These are phyloP conservation scores for Microsporum ferrugineum DNA, from an alignment of 2,329 filamentous ascomycete species.

Conservation along the genomic window DNA sequence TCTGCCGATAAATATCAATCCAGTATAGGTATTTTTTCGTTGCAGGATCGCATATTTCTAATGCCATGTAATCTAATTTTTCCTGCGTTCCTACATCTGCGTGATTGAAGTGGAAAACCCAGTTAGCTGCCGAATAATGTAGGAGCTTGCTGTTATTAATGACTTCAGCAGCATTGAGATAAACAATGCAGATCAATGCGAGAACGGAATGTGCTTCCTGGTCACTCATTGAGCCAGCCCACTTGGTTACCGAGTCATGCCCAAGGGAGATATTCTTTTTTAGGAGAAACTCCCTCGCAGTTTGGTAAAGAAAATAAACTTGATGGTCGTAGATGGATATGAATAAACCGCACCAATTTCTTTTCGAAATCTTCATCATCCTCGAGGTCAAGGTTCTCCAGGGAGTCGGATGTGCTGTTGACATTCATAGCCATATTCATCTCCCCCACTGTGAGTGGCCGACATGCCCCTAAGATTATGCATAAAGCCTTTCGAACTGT, in stretches of 20 bases:
- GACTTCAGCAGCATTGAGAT: neutral
- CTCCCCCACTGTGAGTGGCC: slow-evolving; percentile 22
- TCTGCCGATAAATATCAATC: neutral
- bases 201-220: neutral
- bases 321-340: neutral
- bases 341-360: neutral
- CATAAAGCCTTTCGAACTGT: slow-evolving; percentile 25
- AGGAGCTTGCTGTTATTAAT: neutral
- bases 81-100: neutral
- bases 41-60: neutral
- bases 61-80: neutral
- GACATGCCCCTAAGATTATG: slow-evolving; percentile 25
- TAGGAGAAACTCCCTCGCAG: slow-evolving; percentile 19
- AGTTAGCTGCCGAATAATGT: neutral
- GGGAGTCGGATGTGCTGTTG: neutral
- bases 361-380: neutral
- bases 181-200: neutral
- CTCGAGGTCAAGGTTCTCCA: too few species aligned
- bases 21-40: neutral
- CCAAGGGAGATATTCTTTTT: slow-evolving; percentile 8
- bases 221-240: neutral
- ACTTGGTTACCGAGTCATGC: neutral
- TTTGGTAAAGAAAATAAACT: neutral
- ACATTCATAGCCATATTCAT: neutral
- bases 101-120: neutral